Evolutionary conservation across 441 rosid genomes (phyloP).

Genomic region (Populus hybrid): DNA sequence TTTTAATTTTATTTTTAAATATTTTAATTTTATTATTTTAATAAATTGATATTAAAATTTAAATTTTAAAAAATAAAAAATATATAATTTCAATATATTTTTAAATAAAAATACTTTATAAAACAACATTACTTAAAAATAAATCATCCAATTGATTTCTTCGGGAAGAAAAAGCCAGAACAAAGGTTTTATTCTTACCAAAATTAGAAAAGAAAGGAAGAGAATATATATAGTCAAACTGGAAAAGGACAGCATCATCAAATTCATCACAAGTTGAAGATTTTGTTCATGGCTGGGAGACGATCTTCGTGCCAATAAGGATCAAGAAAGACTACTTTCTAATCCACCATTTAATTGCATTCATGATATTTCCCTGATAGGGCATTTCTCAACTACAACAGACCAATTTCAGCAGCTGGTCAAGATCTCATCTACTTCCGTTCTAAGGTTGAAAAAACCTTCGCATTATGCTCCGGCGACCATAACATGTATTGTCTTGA

Average conservation of each 20-base stretch:
- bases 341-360: not conserved
- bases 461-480: slow-evolving; percentile 3
- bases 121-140: no score
- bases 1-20: no score
- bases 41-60: no score
- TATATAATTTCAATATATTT: no score
- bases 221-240: not conserved
- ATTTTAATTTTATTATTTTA: no score
- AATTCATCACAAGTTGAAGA: slow-evolving; percentile 20
- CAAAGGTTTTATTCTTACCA: not conserved
- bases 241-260: slow-evolving; percentile 1
- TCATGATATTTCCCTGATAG: no score
- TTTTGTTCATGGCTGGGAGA: slow-evolving; percentile 1
- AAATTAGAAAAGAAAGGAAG: not conserved
- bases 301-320: slow-evolving; percentile 14
- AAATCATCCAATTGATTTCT: no score
- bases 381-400: slow-evolving; percentile 5
- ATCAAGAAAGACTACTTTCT: slow-evolving; percentile 19
- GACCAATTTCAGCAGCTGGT: slow-evolving; percentile 16
- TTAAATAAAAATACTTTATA: no score
- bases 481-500: not conserved
- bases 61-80: no score
- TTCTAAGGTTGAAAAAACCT: slow-evolving; percentile 1
- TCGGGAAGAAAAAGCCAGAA: not conserved
- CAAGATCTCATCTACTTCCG: slow-evolving; percentile 12